Percentiles rank a stretch among this genome's conserved stretches.
These are phyloP conservation scores for Fraxinus angustifolia DNA, from an alignment of 305 asterid species.

Conservation along the genomic window DNA sequence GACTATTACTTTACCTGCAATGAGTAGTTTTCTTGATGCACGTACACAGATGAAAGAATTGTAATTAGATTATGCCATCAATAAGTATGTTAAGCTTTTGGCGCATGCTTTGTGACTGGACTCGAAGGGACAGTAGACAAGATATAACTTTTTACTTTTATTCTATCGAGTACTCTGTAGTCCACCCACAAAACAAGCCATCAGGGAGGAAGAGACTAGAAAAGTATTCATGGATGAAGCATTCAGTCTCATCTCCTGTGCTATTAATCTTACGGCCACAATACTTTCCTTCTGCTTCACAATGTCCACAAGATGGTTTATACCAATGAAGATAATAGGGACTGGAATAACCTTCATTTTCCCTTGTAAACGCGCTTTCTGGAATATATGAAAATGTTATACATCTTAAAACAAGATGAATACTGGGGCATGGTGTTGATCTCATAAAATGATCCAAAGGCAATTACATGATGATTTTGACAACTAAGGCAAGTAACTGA, in stretches of 20 bases:
- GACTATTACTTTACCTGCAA: slow-evolving; percentile 17
- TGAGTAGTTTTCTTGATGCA: slow-evolving; percentile 21
- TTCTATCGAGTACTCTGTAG: not conserved
- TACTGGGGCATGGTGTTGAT: slow-evolving; percentile 28
- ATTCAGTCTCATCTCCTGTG: slow-evolving; percentile 31
- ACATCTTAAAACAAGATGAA: slow-evolving; percentile 52
- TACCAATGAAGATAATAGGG: slow-evolving; percentile 36
- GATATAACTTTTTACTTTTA: too few species aligned
- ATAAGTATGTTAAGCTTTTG: not conserved
- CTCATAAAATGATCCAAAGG: slow-evolving; percentile 23
- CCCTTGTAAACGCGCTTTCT: slow-evolving; percentile 17
- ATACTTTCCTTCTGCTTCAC: slow-evolving; percentile 29
- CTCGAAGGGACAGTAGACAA: not conserved
- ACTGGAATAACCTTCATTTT: slow-evolving; percentile 6
- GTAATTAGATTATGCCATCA: not conserved
- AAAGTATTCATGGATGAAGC: slow-evolving; percentile 20
- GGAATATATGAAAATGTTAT: slow-evolving; percentile 42
- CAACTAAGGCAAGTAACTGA: slow-evolving; percentile 38
- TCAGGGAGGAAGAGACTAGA: not conserved
- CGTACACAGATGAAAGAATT: slow-evolving; percentile 11
- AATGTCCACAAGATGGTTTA: slow-evolving; percentile 40
- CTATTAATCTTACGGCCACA: slow-evolving; percentile 29
- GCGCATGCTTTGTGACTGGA: not conserved
- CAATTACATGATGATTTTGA: slow-evolving; percentile 22
- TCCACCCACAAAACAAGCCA: not conserved